Evolutionary conservation across 352 stramenopile genomes (phyloP).

Genomic region (Phytophthora pinifolia): DNA sequence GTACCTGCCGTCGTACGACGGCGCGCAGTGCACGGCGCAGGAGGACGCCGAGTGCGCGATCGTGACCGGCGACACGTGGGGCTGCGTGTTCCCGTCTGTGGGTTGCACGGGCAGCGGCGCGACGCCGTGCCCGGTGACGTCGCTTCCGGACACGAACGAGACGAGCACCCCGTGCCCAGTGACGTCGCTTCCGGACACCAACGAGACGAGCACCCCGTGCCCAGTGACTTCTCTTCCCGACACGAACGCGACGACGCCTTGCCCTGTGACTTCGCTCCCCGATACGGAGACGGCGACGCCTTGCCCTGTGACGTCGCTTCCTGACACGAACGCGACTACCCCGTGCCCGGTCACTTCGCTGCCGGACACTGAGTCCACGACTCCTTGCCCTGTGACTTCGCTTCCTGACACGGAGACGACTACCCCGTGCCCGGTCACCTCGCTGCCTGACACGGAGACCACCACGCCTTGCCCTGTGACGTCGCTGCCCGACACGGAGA

Average conservation of each 20-base stretch:
- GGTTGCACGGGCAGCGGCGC: slow-evolving; percentile 23
- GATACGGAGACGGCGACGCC: slow-evolving; percentile 9
- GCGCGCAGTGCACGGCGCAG: slow-evolving; percentile 30
- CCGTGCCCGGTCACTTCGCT: slow-evolving; percentile 8
- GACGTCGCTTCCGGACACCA: slow-evolving; percentile 11
- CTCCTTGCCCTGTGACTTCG: slow-evolving; percentile 11
- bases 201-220: slow-evolving; percentile 9
- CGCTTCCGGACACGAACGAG: slow-evolving; percentile 13
- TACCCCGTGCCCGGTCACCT: slow-evolving; percentile 1
- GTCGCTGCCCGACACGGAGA: slow-evolving; percentile 1
- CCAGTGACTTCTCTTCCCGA: slow-evolving; percentile 12
- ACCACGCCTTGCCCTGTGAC: slow-evolving; percentile 1
- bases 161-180: slow-evolving; percentile 17
- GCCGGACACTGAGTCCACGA: slow-evolving; percentile 1
- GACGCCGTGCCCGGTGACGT: slow-evolving; percentile 18
- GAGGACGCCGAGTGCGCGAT: slow-evolving; percentile 46
- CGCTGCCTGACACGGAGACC: not conserved
- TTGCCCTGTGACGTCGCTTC: slow-evolving; percentile 9
- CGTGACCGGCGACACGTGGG: slow-evolving; percentile 38
- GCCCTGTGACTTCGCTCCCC: slow-evolving; percentile 4
- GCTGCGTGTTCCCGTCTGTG: slow-evolving; percentile 36
- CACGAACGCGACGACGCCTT: slow-evolving; percentile 8
- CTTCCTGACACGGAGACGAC: slow-evolving; percentile 9
- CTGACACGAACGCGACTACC: not conserved
- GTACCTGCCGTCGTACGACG: slow-evolving; percentile 47